Evolutionary conservation across 805 yeast species (phyloP).

Genomic region (Hanseniaspora occidentalis): DNA sequence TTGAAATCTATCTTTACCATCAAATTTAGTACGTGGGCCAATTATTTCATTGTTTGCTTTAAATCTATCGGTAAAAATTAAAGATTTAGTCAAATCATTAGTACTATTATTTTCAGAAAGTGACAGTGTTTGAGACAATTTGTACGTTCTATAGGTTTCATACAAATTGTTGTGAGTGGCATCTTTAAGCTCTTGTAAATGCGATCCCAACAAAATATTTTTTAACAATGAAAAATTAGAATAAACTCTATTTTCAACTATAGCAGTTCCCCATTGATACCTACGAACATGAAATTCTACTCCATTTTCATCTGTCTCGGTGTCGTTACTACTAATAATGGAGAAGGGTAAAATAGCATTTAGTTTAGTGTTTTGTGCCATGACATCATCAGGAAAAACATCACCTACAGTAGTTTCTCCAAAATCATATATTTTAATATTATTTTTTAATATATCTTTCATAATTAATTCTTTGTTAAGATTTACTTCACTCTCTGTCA

Average conservation of each 20-base stretch:
- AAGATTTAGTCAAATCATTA: neutral
- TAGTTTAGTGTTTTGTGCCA: conserved; percentile 19
- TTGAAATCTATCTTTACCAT: too few species aligned
- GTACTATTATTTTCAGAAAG: neutral
- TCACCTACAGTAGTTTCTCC: conserved; percentile 36
- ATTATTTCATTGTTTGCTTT: neutral
- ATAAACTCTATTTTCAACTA: conserved; percentile 41
- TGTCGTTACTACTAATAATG: conserved; percentile 44
- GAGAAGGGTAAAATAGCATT: conserved; percentile 49
- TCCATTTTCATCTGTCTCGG: conserved; percentile 19
- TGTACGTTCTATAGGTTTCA: conserved; percentile 68
- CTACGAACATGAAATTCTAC: conserved; percentile 33
- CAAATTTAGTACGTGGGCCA: neutral
- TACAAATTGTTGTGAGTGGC: conserved; percentile 63
- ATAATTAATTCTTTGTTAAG: conserved; percentile 40
- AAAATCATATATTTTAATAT: conserved; percentile 62
- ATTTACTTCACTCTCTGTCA: conserved; percentile 52
- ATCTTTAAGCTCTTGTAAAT: conserved; percentile 73
- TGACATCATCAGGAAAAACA: conserved; percentile 14
- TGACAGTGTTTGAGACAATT: conserved; percentile 28
- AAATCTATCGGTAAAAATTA: neutral
- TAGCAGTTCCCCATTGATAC: conserved; percentile 60
- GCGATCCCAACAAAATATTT: conserved; percentile 63
- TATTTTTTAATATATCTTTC: conserved; percentile 42
- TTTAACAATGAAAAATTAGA: conserved; percentile 63